Conservation (phyloP, 768 basidiomycete species). For the Podaxis mareebaensis region DNA sequence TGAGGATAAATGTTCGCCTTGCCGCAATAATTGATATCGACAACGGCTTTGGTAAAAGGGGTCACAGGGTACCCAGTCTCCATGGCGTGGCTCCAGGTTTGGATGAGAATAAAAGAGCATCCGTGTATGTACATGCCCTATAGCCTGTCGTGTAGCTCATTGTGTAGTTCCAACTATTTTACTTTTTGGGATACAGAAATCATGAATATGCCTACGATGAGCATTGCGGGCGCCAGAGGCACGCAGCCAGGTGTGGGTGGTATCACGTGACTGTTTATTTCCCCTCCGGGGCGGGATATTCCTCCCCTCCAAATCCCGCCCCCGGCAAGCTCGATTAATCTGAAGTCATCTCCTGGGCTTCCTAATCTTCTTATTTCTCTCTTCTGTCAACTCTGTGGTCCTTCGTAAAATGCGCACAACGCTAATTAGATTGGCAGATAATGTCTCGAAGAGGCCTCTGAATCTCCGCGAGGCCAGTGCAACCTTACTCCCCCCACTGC, state of each 20-base stretch:
- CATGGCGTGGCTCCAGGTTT: background rate
- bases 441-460: slow-evolving; percentile 55
- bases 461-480: slow-evolving; percentile 64
- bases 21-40: slow-evolving; percentile 37
- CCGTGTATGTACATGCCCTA: background rate
- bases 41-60: slow-evolving; percentile 29
- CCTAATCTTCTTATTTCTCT: background rate
- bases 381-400: background rate
- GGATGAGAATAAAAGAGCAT: background rate
- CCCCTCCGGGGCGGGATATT: too few relatives aligned
- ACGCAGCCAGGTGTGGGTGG: too few relatives aligned
- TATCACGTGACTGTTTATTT: too few relatives aligned
- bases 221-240: too few relatives aligned
- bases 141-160: too few relatives aligned
- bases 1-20: slow-evolving; percentile 38
- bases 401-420: slow-evolving; percentile 1
- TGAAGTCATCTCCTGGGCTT: background rate
- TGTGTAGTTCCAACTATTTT: too few relatives aligned
- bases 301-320: too few relatives aligned
- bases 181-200: too few relatives aligned
- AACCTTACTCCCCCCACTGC: slow-evolving; percentile 78
- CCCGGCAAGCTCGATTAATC: background rate
- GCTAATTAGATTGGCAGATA: slow-evolving; percentile 51
- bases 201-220: too few relatives aligned
- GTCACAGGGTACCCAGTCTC: background rate